These are phyloP conservation scores for Sphagnum fallax DNA, from an alignment of 228 moss, liverwort and hornwort species.

Conservation along the genomic window DNA sequence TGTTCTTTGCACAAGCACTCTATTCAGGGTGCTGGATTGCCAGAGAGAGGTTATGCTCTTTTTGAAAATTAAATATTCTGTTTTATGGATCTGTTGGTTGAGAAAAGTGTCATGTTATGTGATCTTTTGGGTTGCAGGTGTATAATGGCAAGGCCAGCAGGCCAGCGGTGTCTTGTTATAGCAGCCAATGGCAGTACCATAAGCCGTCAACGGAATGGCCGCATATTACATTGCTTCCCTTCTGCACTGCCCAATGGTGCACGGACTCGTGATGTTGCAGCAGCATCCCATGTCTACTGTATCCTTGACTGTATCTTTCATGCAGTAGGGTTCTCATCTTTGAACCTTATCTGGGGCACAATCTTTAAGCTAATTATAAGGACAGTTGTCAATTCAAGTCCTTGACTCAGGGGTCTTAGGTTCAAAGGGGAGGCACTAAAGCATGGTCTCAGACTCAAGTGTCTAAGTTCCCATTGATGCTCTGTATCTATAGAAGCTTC, in stretches of 20 bases:
- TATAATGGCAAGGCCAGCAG: constrained; percentile 88
- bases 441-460: neutral
- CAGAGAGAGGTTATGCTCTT: too few relatives aligned
- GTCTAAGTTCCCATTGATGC: neutral
- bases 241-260: constrained; percentile 98
- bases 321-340: constrained; percentile 32
- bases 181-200: constrained; percentile 85
- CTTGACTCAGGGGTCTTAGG: too few relatives aligned
- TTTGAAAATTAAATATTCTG: too few relatives aligned
- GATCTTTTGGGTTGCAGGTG: constrained; percentile 46
- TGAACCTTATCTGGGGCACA: neutral
- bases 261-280: constrained; percentile 80
- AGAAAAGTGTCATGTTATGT: too few relatives aligned
- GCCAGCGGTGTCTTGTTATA: constrained; percentile 88
- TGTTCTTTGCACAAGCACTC: too few relatives aligned
- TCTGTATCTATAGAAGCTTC: neutral
- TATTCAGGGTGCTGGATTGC: too few relatives aligned
- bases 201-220: constrained; percentile 90
- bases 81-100: too few relatives aligned
- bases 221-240: constrained; percentile 81
- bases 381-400: neutral
- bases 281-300: constrained; percentile 87
- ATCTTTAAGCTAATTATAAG: neutral
- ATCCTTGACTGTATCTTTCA: constrained; percentile 97
- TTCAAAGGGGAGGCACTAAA: too few relatives aligned